Percentiles rank a stretch among this genome's conserved stretches.
Evolutionary conservation across 163 green algal species (phyloP).

Genomic region (Volvox carteri): DNA sequence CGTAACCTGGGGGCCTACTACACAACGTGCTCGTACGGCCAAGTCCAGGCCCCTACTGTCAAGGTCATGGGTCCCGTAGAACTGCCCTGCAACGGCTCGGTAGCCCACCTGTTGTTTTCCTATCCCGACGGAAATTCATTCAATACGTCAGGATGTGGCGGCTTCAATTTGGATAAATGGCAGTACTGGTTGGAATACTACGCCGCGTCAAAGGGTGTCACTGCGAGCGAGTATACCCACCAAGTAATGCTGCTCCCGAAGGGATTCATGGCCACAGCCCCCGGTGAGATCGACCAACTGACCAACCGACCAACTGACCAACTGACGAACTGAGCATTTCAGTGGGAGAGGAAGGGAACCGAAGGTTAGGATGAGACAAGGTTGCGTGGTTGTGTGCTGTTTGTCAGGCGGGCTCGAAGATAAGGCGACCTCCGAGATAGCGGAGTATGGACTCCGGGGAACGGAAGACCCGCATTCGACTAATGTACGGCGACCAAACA

Average conservation of each 20-base stretch:
- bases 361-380: no score
- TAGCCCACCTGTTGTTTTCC: neutral
- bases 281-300: neutral
- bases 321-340: no score
- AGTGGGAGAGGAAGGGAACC: no score
- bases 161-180: conserved; percentile 28
- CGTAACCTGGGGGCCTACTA: conserved; percentile 4
- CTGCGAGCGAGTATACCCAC: neutral
- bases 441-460: no score
- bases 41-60: neutral
- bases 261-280: neutral
- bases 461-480: no score
- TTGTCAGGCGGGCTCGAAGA: no score
- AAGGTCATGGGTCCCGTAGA: neutral
- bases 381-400: no score
- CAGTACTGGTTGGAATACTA: neutral
- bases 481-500: no score
- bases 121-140: neutral
- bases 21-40: conserved; percentile 1
- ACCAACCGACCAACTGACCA: no score
- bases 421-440: no score
- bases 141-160: neutral
- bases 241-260: conserved; percentile 25
- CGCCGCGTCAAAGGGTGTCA: neutral
- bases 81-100: neutral